Evolutionary conservation across 371 early-diverging fungal genomes (phyloP).

Genomic region (Syncephalastrum sp.): DNA sequence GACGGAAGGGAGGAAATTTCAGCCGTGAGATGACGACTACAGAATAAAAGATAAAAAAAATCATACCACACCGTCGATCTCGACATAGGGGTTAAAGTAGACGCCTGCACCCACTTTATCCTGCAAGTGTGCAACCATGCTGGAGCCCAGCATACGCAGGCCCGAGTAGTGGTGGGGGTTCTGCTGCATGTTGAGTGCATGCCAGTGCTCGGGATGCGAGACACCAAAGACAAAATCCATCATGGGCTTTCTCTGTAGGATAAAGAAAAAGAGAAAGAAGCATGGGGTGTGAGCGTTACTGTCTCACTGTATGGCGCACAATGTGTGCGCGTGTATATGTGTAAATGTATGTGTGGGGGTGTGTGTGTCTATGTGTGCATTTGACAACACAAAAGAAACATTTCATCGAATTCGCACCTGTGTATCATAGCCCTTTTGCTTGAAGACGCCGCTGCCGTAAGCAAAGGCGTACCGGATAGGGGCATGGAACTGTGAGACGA

Average conservation of each 20-base stretch:
- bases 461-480: conserved; percentile 88
- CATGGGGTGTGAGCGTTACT: too few species aligned
- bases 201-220: conserved; percentile 96
- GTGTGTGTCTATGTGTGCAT: too few species aligned
- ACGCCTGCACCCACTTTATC: conserved; percentile 89
- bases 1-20: conserved; percentile 1
- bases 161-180: conserved; percentile 89
- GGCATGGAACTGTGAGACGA: conserved; percentile 62
- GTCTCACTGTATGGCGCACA: too few species aligned
- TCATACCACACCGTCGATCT: conserved; percentile 79
- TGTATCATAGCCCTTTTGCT: conserved; percentile 76
- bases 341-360: too few species aligned
- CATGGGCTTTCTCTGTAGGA: conserved; percentile 67
- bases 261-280: conserved; percentile 7
- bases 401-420: conserved; percentile 43
- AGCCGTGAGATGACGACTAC: neutral
- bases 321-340: too few species aligned
- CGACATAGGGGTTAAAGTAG: conserved; percentile 94
- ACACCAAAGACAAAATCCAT: conserved; percentile 96
- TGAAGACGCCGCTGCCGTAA: conserved; percentile 94
- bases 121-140: conserved; percentile 73
- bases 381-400: too few species aligned
- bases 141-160: conserved; percentile 67
- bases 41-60: neutral
- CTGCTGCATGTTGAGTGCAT: conserved; percentile 89